A percentile compares a stretch with the other conserved stretches of the same genome.
phyloP scores from a whole-genome alignment of 192 early-diverging fungal genomes.

The Podila verticillata region DNA sequence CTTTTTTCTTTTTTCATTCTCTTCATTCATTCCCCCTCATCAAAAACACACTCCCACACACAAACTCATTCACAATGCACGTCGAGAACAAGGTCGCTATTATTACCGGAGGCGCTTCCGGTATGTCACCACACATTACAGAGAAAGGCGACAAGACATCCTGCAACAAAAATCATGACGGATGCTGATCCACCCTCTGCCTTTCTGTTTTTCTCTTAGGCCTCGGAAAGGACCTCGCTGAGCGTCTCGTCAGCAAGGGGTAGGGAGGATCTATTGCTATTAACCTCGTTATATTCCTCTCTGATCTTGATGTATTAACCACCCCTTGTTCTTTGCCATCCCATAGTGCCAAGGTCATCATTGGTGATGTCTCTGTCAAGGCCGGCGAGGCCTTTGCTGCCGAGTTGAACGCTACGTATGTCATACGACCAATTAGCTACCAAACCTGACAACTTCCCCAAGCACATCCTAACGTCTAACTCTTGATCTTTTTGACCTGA shows the following conservation, averaged over 20 bases:
- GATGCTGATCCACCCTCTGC: too few relatives aligned
- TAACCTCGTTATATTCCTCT: too few relatives aligned
- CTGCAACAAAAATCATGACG: too few relatives aligned
- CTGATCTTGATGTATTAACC: too few relatives aligned
- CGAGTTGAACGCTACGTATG: constrained; percentile 32
- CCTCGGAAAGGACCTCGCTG: constrained; percentile 70
- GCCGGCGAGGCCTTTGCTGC: constrained; percentile 28
- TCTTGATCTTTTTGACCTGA: background rate
- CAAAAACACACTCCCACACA: too few relatives aligned
- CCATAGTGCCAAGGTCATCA: constrained; percentile 66
- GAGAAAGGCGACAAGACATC: too few relatives aligned
- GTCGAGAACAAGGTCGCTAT: constrained; percentile 62
- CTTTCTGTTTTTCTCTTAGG: constrained; percentile 21
- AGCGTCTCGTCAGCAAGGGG: constrained; percentile 59
- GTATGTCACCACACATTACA: background rate
- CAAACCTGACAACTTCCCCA: background rate
- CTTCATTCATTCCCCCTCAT: too few relatives aligned
- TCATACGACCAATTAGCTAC: too few relatives aligned
- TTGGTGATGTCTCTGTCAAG: constrained; percentile 64
- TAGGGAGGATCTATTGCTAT: constrained; percentile 3
- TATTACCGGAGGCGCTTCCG: constrained; percentile 69
- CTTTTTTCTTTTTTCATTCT: too few relatives aligned
- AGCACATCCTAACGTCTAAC: background rate
- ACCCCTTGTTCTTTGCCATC: too few relatives aligned
- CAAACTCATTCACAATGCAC: background rate